phyloP scores from a whole-genome alignment of 2,329 filamentous ascomycete species.

The Stagonosporopsis rhizophila region DNA sequence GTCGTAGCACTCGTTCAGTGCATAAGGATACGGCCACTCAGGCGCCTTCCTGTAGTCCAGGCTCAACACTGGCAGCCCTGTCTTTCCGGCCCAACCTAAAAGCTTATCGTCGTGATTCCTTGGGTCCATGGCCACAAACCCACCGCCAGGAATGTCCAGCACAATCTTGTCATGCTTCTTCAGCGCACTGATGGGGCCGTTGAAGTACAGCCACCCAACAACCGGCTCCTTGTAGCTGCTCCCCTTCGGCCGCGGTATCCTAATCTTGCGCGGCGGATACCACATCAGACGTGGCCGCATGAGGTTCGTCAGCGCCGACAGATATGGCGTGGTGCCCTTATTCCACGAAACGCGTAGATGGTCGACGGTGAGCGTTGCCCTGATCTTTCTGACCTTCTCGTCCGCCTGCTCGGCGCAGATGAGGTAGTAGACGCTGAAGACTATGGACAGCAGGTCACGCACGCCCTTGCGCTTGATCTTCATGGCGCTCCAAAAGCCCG shows the following conservation, averaged over 20 bases:
- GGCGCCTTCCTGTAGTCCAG: slow-evolving; percentile 90
- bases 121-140: slow-evolving; percentile 97
- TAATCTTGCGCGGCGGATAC: slow-evolving; percentile 81
- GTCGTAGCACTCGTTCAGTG: slow-evolving; percentile 86
- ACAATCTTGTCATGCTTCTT: slow-evolving; percentile 79
- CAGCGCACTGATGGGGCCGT: slow-evolving; percentile 81
- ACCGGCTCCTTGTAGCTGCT: slow-evolving; percentile 87
- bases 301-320: slow-evolving; percentile 74
- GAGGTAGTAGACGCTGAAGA: slow-evolving; percentile 90
- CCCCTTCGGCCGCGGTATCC: slow-evolving; percentile 79
- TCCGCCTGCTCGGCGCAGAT: slow-evolving; percentile 93
- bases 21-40: slow-evolving; percentile 84
- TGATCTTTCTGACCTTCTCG: slow-evolving; percentile 92
- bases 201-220: slow-evolving; percentile 90
- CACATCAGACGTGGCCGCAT: slow-evolving; percentile 79
- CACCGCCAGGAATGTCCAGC: slow-evolving; percentile 89
- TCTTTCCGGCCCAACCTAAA: slow-evolving; percentile 88
- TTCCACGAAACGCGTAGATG: slow-evolving; percentile 95
- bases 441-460: slow-evolving; percentile 79
- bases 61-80: slow-evolving; percentile 86
- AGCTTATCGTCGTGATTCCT: slow-evolving; percentile 93
- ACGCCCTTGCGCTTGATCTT: slow-evolving; percentile 81
- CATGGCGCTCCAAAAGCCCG: slow-evolving; percentile 99
- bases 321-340: slow-evolving; percentile 87
- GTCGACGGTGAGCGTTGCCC: slow-evolving; percentile 85